A percentile compares a stretch with the other conserved stretches of the same genome.
Evolutionary conservation across 176 grass and related monocot genomes (phyloP).

Genomic region (Areca catechu): DNA sequence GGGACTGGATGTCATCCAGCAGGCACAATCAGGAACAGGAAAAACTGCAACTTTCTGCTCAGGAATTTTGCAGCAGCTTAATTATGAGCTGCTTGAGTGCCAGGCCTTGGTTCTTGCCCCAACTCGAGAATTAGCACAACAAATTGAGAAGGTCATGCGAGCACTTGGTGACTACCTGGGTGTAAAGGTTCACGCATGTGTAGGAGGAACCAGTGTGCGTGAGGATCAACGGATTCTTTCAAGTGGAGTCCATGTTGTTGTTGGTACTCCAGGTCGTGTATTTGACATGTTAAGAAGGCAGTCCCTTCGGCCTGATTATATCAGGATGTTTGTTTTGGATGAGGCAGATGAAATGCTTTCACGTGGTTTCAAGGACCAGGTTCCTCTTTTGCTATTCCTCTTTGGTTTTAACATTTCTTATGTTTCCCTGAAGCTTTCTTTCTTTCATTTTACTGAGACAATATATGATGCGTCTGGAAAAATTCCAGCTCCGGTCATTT

Average conservation of each 20-base stretch:
- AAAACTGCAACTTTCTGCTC: slow-evolving; percentile 87
- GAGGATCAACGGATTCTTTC: slow-evolving; percentile 81
- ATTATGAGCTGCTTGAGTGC: slow-evolving; percentile 57
- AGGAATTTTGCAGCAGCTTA: slow-evolving; percentile 74
- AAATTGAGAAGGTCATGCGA: slow-evolving; percentile 86
- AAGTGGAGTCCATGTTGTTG: slow-evolving; percentile 76
- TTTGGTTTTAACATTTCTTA: too few relatives aligned
- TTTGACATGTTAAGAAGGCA: slow-evolving; percentile 70
- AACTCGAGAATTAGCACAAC: slow-evolving; percentile 68
- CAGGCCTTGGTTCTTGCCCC: slow-evolving; percentile 75
- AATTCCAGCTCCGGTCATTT: too few relatives aligned
- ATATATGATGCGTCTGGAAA: too few relatives aligned
- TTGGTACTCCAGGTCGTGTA: slow-evolving; percentile 73
- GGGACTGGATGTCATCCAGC: slow-evolving; percentile 82
- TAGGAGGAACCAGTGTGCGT: slow-evolving; percentile 68
- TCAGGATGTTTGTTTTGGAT: slow-evolving; percentile 84
- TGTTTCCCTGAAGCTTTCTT: too few relatives aligned
- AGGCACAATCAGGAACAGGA: slow-evolving; percentile 78
- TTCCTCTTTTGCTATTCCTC: not conserved
- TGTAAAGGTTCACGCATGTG: slow-evolving; percentile 80
- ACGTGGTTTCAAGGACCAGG: slow-evolving; percentile 82
- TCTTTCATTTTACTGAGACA: too few relatives aligned
- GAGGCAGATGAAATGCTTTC: slow-evolving; percentile 94
- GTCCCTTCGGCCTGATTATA: slow-evolving; percentile 51
- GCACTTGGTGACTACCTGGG: slow-evolving; percentile 78